phyloP scores from a whole-genome alignment of 306 rosid species.

The Quercus variabilis region DNA sequence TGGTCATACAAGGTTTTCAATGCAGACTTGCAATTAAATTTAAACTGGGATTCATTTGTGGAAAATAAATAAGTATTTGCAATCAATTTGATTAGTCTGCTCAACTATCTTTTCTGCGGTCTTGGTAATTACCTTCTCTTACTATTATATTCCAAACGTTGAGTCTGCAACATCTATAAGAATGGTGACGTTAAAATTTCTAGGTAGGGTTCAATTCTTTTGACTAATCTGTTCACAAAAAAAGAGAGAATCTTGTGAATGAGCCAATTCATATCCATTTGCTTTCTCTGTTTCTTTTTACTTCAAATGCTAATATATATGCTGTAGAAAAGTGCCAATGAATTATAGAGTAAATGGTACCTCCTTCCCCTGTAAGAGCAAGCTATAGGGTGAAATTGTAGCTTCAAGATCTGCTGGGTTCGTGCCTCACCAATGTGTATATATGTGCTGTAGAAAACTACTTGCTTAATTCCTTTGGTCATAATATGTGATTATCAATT shows the following conservation, averaged over 20 bases:
- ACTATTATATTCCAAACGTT: neutral
- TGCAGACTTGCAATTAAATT: neutral
- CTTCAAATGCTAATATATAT: neutral
- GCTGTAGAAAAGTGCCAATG: no score
- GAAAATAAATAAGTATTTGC: neutral
- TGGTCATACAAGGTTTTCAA: neutral
- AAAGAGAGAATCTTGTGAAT: neutral
- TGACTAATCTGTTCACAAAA: neutral
- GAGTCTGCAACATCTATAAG: neutral
- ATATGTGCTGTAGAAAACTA: neutral
- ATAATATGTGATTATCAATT: conserved; percentile 5
- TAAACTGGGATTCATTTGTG: neutral
- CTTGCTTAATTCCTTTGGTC: neutral
- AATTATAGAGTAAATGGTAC: no score
- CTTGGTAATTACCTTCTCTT: neutral
- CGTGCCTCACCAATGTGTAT: neutral
- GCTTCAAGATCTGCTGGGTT: no score
- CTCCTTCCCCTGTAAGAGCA: no score
- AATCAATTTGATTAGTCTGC: neutral
- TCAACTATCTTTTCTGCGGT: neutral
- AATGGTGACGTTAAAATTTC: neutral
- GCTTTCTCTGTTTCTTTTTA: neutral
- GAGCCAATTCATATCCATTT: neutral
- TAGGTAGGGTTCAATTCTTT: neutral
- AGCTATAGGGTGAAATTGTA: no score